Conservation (phyloP, 129 eudicot species). For the Flaveria robusta region DNA sequence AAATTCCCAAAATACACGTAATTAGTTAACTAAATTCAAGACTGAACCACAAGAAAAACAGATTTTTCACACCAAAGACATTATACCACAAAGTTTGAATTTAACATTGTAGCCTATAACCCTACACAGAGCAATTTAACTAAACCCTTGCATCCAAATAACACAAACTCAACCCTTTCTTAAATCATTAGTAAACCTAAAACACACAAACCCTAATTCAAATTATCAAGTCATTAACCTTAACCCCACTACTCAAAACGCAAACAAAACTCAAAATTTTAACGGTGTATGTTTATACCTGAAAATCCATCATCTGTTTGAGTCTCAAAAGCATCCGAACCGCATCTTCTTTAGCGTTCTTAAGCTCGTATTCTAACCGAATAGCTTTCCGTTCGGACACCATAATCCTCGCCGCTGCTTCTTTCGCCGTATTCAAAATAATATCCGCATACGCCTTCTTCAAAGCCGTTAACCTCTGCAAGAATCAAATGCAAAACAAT, state of each 20-base stretch:
- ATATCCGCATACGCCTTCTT: slow-evolving; percentile 94
- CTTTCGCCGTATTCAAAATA: slow-evolving; percentile 83
- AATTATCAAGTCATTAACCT: slow-evolving; percentile 6
- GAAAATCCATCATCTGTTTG: slow-evolving; percentile 81
- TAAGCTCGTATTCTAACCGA: slow-evolving; percentile 64
- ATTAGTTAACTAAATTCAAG: slow-evolving; percentile 20
- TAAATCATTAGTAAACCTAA: not conserved
- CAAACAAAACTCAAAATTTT: not conserved
- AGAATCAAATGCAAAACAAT: slow-evolving; percentile 18
- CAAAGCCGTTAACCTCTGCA: slow-evolving; percentile 72
- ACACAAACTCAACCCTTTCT: not conserved
- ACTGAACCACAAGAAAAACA: slow-evolving; percentile 6
- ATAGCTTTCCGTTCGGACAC: slow-evolving; percentile 71
- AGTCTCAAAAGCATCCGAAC: slow-evolving; percentile 70
- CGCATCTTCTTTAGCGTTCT: slow-evolving; percentile 65
- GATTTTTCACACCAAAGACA: not conserved
- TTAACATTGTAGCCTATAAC: not conserved
- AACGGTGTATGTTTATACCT: slow-evolving; percentile 46
- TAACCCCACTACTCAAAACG: slow-evolving; percentile 8
- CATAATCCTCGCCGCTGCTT: slow-evolving; percentile 89
- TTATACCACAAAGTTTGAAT: not conserved
- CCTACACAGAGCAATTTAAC: slow-evolving; percentile 20
- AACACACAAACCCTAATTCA: slow-evolving; percentile 25
- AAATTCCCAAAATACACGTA: not conserved
- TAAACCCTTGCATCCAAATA: slow-evolving; percentile 20